Conservation (phyloP, 2,329 filamentous ascomycete genomes). For the Neobulgaria alba region DNA sequence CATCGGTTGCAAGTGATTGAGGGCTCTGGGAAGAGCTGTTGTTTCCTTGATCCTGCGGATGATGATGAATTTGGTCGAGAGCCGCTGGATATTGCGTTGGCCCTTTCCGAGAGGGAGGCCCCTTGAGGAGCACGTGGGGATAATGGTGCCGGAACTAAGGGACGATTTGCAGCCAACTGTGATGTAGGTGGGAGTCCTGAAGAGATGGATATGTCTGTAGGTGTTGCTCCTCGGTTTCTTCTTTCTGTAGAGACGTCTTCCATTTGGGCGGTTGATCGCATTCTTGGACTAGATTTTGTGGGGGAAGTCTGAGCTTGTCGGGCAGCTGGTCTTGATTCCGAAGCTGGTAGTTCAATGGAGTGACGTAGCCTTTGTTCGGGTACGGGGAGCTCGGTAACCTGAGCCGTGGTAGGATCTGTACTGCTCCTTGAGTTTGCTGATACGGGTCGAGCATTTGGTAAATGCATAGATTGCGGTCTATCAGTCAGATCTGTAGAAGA, state of each 20-base stretch:
- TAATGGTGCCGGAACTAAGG: constrained; percentile 23
- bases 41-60: constrained; percentile 22
- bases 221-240: constrained; percentile 16
- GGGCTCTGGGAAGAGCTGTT: constrained; percentile 56
- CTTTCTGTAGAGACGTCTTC: constrained; percentile 11
- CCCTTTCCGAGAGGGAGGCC: constrained; percentile 23
- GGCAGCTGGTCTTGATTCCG: constrained; percentile 4
- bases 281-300: constrained; percentile 15
- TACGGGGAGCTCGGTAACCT: constrained; percentile 9
- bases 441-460: constrained; percentile 14
- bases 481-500: constrained; percentile 57
- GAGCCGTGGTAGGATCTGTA: constrained; percentile 22
- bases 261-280: constrained; percentile 10
- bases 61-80: constrained; percentile 25
- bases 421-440: constrained; percentile 20
- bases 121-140: constrained; percentile 19
- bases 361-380: neutral
- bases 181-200: constrained; percentile 11
- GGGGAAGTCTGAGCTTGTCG: constrained; percentile 12
- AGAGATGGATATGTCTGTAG: constrained; percentile 16
- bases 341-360: constrained; percentile 6
- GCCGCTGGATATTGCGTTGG: constrained; percentile 23
- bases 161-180: constrained; percentile 15
- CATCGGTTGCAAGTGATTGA: constrained; percentile 68
- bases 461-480: constrained; percentile 28